Conservation (phyloP, 345 rosid species). For the Eucalyptus urophylla region DNA sequence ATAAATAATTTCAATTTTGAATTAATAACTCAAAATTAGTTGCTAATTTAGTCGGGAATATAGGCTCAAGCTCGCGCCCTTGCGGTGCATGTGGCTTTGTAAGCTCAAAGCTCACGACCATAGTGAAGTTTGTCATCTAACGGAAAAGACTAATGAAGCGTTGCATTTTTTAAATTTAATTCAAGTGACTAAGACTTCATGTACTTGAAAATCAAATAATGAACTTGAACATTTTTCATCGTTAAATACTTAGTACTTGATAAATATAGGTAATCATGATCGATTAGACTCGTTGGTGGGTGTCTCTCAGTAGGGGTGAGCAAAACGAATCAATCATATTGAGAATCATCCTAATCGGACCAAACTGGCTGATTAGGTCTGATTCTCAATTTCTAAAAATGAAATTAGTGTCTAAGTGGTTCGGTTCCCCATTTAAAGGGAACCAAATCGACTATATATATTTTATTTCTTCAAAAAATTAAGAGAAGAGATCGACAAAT, state of each 20-base stretch:
- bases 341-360: too few relatives aligned
- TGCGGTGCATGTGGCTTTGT: not conserved
- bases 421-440: too few relatives aligned
- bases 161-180: not conserved
- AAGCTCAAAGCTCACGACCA: not conserved
- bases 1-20: not conserved
- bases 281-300: not conserved
- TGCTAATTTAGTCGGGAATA: not conserved
- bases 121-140: not conserved
- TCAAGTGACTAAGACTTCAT: not conserved
- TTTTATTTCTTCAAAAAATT: too few relatives aligned
- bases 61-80: not conserved
- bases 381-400: too few relatives aligned
- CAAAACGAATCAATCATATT: too few relatives aligned
- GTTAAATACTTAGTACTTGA: not conserved
- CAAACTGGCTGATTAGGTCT: too few relatives aligned
- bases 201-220: not conserved
- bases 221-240: not conserved
- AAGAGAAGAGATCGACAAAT: too few relatives aligned
- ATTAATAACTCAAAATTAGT: not conserved
- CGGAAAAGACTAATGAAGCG: not conserved
- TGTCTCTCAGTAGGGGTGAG: accelerated
- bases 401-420: too few relatives aligned
- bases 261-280: not conserved
- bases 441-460: too few relatives aligned